Base-by-base conservation (phyloP, 108 stramenopile genomes). In the Schizochytrium sp. region DNA sequence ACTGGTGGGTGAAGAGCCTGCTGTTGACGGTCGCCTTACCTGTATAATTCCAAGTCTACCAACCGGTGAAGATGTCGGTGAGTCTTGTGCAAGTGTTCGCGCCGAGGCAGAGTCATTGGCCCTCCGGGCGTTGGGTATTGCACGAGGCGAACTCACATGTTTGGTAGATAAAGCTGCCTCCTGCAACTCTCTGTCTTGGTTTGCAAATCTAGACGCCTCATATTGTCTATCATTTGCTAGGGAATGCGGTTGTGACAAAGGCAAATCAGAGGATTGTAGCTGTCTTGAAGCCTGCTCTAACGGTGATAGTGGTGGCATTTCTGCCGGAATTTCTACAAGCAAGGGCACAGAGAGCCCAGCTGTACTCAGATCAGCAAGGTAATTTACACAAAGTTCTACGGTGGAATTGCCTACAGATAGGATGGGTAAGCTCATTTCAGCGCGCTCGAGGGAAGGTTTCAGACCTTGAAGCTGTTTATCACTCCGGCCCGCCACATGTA, bases 351-450 rank as follows among this genome's bases (percentile, higher is more conserved):
- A 69, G 1, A 69, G 64, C 12, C 64, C 64, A 7, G 64, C 64
- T 44, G 64, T 15, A 44, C 64, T 69, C 12, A 69, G 64, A 15
- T 69, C 64, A 15, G 64, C 12, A 44, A 69, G 64, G 64, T 69
- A 69, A 15, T 69, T 69, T 15, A 69, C 64, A 15, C 42, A 69
- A 8, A 69, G 8, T 1, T 28, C 19, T 8, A 3, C 64, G 1
- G 42, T 44, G 42, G 44, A 7, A 1, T 10, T 1, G 12, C 64
- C 64, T 1, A 38, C 40, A 38, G 42, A 69, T 38, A 69, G 64
- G 7, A 15, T 7, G 5, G 64, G 64, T 3, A 69, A 44, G 44
- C 42, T 44, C 8, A 69, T 28, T 44, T 69, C 64, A 28, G 64
- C 64, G 64, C 64, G 64, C 64, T 69, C 64, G 3, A 69, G 28